Conservation (phyloP, 768 basidiomycete species). For the Suillus hirtellus region DNA sequence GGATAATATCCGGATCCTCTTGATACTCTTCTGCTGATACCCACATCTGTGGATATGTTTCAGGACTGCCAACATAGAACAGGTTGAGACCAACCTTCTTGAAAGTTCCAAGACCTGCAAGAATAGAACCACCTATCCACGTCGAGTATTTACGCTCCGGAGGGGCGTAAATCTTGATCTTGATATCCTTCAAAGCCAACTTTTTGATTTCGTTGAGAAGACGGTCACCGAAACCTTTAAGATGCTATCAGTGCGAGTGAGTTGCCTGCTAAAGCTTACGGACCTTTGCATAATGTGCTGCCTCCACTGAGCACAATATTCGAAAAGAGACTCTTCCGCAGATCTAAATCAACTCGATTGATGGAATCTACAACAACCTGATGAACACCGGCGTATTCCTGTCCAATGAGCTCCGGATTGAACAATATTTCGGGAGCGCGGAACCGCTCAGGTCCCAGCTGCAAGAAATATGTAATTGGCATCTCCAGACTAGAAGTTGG, state of each 20-base stretch:
- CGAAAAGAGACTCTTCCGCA: constrained; percentile 91
- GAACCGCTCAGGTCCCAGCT: constrained; percentile 96
- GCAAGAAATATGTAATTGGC: constrained; percentile 17
- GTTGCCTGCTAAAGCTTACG: constrained; percentile 19
- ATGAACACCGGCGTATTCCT: constrained; percentile 96
- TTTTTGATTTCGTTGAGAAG: constrained; percentile 96
- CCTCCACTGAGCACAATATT: constrained; percentile 98
- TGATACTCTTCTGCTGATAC: constrained; percentile 99
- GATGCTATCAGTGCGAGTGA: constrained; percentile 22
- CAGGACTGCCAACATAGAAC: constrained; percentile 9
- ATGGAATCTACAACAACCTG: constrained; percentile 99
- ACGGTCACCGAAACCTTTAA: constrained; percentile 89
- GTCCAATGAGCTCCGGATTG: constrained; percentile 94
- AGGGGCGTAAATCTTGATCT: constrained; percentile 98
- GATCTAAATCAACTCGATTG: constrained; percentile 92
- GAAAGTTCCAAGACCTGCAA: constrained; percentile 95
- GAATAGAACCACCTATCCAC: constrained; percentile 96
- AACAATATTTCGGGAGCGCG: constrained; percentile 97
- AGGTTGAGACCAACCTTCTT: constrained; percentile 70
- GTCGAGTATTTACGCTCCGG: constrained; percentile 99
- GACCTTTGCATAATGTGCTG: constrained; percentile 92
- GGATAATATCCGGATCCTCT: constrained; percentile 98
- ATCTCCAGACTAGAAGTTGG: constrained; percentile 15
- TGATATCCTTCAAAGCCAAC: constrained; percentile 91
- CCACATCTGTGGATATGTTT: constrained; percentile 78